phyloP scores from a whole-genome alignment of 345 rosid species.

The Citrus glauca region DNA sequence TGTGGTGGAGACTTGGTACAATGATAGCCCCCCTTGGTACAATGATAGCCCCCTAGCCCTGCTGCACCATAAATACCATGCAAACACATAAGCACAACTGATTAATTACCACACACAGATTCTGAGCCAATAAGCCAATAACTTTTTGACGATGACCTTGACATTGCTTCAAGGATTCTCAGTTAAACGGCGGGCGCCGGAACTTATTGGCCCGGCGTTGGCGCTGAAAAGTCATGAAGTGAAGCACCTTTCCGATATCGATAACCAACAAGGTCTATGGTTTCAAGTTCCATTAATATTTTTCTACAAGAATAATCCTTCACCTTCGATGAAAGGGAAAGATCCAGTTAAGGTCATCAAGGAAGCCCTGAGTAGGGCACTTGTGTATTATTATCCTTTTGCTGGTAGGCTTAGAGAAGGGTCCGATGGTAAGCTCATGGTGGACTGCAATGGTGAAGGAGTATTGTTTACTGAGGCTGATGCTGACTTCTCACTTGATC shows the following conservation, averaged over 20 bases:
- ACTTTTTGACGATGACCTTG: too few relatives aligned
- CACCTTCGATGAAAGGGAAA: background rate
- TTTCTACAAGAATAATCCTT: background rate
- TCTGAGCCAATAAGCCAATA: too few relatives aligned
- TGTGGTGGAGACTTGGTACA: too few relatives aligned
- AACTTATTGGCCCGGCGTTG: too few relatives aligned
- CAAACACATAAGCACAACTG: too few relatives aligned
- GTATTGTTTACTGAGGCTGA: constrained; percentile 5
- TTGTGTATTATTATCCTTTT: constrained; percentile 6
- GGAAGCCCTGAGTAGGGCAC: background rate
- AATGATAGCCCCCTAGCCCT: too few relatives aligned
- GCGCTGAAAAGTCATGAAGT: too few relatives aligned
- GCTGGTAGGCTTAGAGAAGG: constrained; percentile 12
- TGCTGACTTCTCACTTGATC: background rate
- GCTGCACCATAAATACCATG: too few relatives aligned
- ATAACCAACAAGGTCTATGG: constrained; percentile 7
- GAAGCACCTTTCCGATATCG: background rate
- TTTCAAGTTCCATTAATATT: constrained; percentile 1
- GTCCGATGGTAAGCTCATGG: background rate
- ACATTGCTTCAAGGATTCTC: too few relatives aligned
- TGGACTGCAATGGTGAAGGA: constrained; percentile 13
- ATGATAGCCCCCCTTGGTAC: too few relatives aligned
- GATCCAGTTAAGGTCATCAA: background rate
- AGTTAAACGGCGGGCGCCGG: too few relatives aligned
- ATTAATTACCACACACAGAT: too few relatives aligned